A percentile compares a stretch with the other conserved stretches of the same genome.
Conservation (phyloP, 75 land plant species). For the Isoetes taiwanensis region DNA sequence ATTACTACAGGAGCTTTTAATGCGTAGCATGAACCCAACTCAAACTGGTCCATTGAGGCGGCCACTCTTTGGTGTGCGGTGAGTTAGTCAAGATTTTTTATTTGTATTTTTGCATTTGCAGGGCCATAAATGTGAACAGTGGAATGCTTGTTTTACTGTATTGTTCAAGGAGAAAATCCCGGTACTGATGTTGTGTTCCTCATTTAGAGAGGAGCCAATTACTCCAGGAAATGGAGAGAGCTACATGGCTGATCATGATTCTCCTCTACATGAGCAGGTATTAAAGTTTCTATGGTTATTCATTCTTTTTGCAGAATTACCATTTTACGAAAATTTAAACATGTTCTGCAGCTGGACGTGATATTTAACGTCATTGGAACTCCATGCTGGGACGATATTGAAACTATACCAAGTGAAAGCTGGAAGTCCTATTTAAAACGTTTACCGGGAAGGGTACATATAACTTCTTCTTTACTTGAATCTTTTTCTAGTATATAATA, state of each 20-base stretch:
- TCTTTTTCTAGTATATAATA: background rate
- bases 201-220: slow-evolving; percentile 18
- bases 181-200: background rate
- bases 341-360: slow-evolving; percentile 22
- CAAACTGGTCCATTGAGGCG: slow-evolving; percentile 12
- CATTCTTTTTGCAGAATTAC: no score
- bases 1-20: slow-evolving; percentile 23
- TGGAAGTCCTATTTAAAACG: slow-evolving; percentile 27
- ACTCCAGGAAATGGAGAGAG: slow-evolving; percentile 17
- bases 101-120: background rate
- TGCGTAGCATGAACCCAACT: slow-evolving; percentile 9
- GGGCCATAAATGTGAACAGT: background rate
- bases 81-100: background rate
- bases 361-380: slow-evolving; percentile 31
- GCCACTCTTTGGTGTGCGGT: slow-evolving; percentile 27
- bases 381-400: slow-evolving; percentile 31
- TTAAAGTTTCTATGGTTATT: background rate
- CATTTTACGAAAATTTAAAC: no score
- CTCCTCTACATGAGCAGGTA: slow-evolving; percentile 22
- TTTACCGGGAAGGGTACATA: slow-evolving; percentile 25
- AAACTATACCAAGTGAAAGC: slow-evolving; percentile 25
- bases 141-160: no score
- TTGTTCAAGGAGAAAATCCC: background rate
- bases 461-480: background rate
- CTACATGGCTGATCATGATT: slow-evolving; percentile 10